phyloP scores from a whole-genome alignment of 176 grass and related monocot species.

The Urochloa ruziziensis region DNA sequence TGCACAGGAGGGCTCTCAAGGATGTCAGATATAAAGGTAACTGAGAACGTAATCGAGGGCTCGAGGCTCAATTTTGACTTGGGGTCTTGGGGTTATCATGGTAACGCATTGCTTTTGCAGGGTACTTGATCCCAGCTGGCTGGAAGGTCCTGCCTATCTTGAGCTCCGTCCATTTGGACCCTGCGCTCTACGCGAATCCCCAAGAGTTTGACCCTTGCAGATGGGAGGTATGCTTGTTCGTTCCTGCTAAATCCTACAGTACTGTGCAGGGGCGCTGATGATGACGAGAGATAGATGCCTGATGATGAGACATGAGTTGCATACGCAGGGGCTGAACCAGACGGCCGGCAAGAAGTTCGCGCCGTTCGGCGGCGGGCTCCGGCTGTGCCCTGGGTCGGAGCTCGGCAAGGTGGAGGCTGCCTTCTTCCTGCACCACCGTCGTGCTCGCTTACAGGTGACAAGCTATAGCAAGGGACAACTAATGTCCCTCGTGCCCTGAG shows the following conservation, averaged over 20 bases:
- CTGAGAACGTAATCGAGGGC: too few species aligned
- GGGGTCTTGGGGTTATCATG: too few species aligned
- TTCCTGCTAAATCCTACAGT: too few species aligned
- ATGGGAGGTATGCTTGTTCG: slow-evolving; percentile 61
- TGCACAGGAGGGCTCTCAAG: slow-evolving; percentile 59
- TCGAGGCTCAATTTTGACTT: not conserved
- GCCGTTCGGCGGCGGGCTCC: slow-evolving; percentile 55
- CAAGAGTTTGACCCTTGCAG: slow-evolving; percentile 47
- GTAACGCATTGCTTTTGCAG: slow-evolving; percentile 4
- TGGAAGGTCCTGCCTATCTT: slow-evolving; percentile 66
- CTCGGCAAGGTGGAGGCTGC: slow-evolving; percentile 51
- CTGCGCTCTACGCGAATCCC: slow-evolving; percentile 41
- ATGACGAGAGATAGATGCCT: too few species aligned
- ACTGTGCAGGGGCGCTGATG: too few species aligned
- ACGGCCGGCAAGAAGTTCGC: slow-evolving; percentile 38
- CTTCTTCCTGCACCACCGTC: slow-evolving; percentile 63
- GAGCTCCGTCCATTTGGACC: slow-evolving; percentile 50
- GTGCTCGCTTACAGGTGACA: slow-evolving; percentile 51
- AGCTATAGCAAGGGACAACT: not conserved
- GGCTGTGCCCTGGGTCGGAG: slow-evolving; percentile 59
- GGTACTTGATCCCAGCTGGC: slow-evolving; percentile 52
- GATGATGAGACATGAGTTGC: not conserved
- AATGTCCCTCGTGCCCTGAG: not conserved
- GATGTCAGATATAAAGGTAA: slow-evolving; percentile 62
- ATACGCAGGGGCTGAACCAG: slow-evolving; percentile 10